Evolutionary conservation across 768 basidiomycete species (phyloP).

Genomic region (Vararia minispora): DNA sequence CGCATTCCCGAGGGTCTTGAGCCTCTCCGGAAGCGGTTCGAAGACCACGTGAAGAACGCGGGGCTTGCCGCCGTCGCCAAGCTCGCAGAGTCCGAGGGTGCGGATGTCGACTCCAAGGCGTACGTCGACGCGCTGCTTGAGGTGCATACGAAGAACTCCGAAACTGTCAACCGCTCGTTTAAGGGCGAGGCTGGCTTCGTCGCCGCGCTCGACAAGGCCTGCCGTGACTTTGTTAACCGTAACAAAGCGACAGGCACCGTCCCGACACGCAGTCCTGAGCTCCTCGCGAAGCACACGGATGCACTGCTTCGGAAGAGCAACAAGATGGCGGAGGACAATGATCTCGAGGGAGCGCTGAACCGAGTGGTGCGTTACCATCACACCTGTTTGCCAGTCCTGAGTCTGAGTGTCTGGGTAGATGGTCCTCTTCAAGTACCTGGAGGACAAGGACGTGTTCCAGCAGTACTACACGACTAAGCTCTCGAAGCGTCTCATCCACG

Average conservation of each 20-base stretch:
- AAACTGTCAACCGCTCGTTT: conserved; percentile 82
- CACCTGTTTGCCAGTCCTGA: not conserved
- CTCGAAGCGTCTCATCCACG: conserved; percentile 85
- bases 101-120: conserved; percentile 74
- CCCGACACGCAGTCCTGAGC: conserved; percentile 78
- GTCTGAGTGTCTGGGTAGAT: conserved; percentile 42
- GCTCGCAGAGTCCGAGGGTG: conserved; percentile 42
- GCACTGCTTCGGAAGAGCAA: conserved; percentile 86
- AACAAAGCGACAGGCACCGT: conserved; percentile 86
- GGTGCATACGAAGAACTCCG: conserved; percentile 86
- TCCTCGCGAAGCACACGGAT: conserved; percentile 89
- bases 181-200: conserved; percentile 90
- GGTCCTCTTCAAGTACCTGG: conserved; percentile 95
- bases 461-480: conserved; percentile 94
- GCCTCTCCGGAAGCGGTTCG: conserved; percentile 84
- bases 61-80: conserved; percentile 77
- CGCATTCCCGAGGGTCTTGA: conserved; percentile 87
- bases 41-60: conserved; percentile 89
- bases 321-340: conserved; percentile 87
- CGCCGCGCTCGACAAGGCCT: conserved; percentile 88
- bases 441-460: conserved; percentile 98
- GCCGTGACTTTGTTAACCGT: conserved; percentile 88
- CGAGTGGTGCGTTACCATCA: conserved; percentile 55
- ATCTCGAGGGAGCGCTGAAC: conserved; percentile 81
- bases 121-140: conserved; percentile 90